Evolutionary conservation across 768 basidiomycete genomes (phyloP).

Genomic region (Lepiota venenata): DNA sequence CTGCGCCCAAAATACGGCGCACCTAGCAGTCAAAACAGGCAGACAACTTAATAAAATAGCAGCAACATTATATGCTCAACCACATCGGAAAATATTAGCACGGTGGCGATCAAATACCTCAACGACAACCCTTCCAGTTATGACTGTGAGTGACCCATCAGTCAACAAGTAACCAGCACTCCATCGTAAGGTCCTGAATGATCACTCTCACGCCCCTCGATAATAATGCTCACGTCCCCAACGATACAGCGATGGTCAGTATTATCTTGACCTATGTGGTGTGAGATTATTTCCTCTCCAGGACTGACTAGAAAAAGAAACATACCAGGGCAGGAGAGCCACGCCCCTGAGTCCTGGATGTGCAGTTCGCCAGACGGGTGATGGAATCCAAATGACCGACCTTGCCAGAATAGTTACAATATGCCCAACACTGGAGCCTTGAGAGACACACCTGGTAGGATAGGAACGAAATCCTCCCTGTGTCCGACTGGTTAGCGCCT

Average conservation of each 20-base stretch:
- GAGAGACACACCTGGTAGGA: constrained; percentile 31
- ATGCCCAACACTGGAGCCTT: constrained; percentile 7
- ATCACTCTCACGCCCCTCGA: constrained; percentile 19
- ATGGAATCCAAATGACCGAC: constrained; percentile 37
- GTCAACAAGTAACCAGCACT: not conserved
- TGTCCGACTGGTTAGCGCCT: not conserved
- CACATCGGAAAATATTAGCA: too few relatives aligned
- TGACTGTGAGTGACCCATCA: too few relatives aligned
- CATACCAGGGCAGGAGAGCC: constrained; percentile 53
- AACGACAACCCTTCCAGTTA: too few relatives aligned
- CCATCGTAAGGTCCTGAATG: constrained; percentile 19
- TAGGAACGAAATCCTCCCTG: constrained; percentile 38
- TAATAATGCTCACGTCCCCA: constrained; percentile 22
- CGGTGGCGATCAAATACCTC: too few relatives aligned
- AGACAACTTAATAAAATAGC: too few relatives aligned
- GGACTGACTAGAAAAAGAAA: not conserved
- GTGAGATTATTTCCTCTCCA: too few relatives aligned
- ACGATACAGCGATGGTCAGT: not conserved
- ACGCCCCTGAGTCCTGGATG: constrained; percentile 34
- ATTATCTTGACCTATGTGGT: too few relatives aligned
- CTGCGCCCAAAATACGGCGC: too few relatives aligned
- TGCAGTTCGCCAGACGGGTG: constrained; percentile 43
- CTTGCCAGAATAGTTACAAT: constrained; percentile 22
- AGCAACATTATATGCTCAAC: too few relatives aligned
- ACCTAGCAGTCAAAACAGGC: too few relatives aligned